Base-by-base conservation (phyloP, 345 rosid genomes). In the Linum trigynum region DNA sequence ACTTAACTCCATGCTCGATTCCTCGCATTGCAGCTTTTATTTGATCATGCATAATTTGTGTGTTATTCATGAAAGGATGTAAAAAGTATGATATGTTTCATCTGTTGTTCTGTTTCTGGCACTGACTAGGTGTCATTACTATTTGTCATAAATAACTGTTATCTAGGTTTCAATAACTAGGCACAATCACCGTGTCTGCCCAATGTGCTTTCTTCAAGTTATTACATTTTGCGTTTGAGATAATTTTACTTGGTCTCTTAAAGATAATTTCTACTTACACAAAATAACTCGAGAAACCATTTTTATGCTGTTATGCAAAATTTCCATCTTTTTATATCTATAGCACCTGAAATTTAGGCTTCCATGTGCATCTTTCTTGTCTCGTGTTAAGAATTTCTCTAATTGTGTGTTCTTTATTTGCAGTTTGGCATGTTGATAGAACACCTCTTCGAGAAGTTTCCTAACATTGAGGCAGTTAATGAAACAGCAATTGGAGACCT, bases 401-500 rank as follows among this genome's bases (percentile, higher is more conserved):
- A 8, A 10, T 17, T 37, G 5, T 5, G 10, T 57, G 35, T 72
- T 23, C 32, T 23, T 51, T 71, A 35, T 66, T 71, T 79, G 79
- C 86, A 92, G 99, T 94, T 94, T 71, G 99, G 99, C 48, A 94
- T 94, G 99, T 73, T 90, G 79, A 90, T 94, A 71, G 99, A 90
- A 72, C 85, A 74, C 74, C 91, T 94, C 63, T 94, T 94, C 64
- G 96, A 90, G 60, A 80, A 77, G 76, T 85, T 84, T 63, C 89
- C 97, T 5, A 83, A 85, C 71, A 63, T 74, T 56, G 95, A 90
- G 63, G 85, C 78, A 63, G 86, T 78, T 45, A 85, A 76, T 61
- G 96, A 86, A 76, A 65, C 80, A 61, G 92, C 95, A 16, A 90
- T 94, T 71, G 96, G 90, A 75, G 97, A 94, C 78, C 83, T 92